These are phyloP conservation scores for Colletotrichum siamense DNA, from an alignment of 2,329 filamentous ascomycete genomes.

Conservation along the genomic window DNA sequence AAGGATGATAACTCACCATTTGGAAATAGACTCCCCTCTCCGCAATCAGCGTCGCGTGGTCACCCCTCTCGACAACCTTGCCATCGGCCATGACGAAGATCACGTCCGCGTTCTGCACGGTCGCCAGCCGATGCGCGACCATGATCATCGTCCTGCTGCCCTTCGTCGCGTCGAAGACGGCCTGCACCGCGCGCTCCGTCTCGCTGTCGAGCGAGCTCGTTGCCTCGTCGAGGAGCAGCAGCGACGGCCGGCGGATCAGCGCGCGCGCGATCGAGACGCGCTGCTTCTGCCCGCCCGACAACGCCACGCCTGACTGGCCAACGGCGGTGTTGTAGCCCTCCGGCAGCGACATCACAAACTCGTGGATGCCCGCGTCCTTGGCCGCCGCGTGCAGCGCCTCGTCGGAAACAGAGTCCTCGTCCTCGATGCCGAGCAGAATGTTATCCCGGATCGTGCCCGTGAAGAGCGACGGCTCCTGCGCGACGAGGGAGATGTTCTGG, in stretches of 20 bases:
- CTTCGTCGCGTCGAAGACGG: slow-evolving; percentile 16
- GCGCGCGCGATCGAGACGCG: slow-evolving; percentile 50
- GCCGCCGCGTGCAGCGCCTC: slow-evolving; percentile 4
- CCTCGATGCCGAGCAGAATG: slow-evolving; percentile 25
- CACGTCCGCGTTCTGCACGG: slow-evolving; percentile 45
- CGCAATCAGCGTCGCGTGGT: slow-evolving; percentile 11
- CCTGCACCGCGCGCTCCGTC: slow-evolving; percentile 17
- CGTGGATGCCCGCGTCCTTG: slow-evolving; percentile 66
- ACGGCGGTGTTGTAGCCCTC: slow-evolving; percentile 57
- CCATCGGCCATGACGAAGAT: slow-evolving; percentile 51
- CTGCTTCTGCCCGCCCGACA: slow-evolving; percentile 63
- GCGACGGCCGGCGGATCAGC: slow-evolving; percentile 9
- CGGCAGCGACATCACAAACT: slow-evolving; percentile 73
- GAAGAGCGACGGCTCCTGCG: slow-evolving; percentile 47
- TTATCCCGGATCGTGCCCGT: slow-evolving; percentile 42
- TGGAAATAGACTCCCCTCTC: slow-evolving; percentile 16
- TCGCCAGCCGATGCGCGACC: slow-evolving; percentile 47
- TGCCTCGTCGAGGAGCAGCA: slow-evolving; percentile 14
- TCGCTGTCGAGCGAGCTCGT: slow-evolving; percentile 19
- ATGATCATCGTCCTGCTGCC: slow-evolving; percentile 31
- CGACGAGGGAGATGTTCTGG: slow-evolving; percentile 41
- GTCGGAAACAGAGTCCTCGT: slow-evolving; percentile 13
- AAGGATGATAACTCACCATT: background rate
- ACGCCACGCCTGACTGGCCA: slow-evolving; percentile 5
- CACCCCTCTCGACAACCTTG: slow-evolving; percentile 38